These are phyloP conservation scores for Erodium trifolium DNA, from an alignment of 441 rosid species.

Conservation along the genomic window DNA sequence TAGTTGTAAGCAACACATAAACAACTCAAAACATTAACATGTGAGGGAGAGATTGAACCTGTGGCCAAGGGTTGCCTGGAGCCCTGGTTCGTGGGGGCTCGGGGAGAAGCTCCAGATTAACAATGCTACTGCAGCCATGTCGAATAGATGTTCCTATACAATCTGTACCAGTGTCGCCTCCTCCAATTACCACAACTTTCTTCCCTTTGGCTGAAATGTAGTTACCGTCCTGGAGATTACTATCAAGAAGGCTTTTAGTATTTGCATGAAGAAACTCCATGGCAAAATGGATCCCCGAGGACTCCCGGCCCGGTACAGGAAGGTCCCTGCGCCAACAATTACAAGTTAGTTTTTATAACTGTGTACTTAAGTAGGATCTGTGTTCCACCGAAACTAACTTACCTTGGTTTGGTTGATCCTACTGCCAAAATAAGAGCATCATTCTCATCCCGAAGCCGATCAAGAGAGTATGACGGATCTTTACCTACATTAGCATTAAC, in stretches of 20 bases:
- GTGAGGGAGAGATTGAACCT: constrained; percentile 37
- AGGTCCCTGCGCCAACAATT: constrained; percentile 69
- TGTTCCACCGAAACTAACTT: constrained; percentile 2
- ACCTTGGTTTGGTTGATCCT: constrained; percentile 98
- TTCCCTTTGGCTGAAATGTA: constrained; percentile 90
- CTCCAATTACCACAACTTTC: constrained; percentile 97
- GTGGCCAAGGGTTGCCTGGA: constrained; percentile 99
- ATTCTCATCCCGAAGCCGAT: constrained; percentile 62
- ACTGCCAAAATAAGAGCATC: constrained; percentile 89
- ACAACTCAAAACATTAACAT: too few species aligned
- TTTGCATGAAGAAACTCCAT: constrained; percentile 98
- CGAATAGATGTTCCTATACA: constrained; percentile 98
- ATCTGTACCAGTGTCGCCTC: constrained; percentile 99
- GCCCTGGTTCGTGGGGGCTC: constrained; percentile 83
- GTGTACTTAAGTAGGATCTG: not conserved
- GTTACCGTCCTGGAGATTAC: constrained; percentile 70
- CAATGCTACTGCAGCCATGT: constrained; percentile 75
- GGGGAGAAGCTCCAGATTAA: constrained; percentile 93
- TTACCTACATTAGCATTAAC: constrained; percentile 87
- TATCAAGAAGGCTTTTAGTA: constrained; percentile 96
- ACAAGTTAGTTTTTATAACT: not conserved
- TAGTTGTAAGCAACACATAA: not conserved
- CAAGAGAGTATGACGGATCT: constrained; percentile 75
- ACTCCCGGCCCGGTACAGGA: constrained; percentile 84
- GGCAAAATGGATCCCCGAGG: constrained; percentile 89